Conservation (phyloP, 169 alveolate species). For the Eimeria tenella region DNA sequence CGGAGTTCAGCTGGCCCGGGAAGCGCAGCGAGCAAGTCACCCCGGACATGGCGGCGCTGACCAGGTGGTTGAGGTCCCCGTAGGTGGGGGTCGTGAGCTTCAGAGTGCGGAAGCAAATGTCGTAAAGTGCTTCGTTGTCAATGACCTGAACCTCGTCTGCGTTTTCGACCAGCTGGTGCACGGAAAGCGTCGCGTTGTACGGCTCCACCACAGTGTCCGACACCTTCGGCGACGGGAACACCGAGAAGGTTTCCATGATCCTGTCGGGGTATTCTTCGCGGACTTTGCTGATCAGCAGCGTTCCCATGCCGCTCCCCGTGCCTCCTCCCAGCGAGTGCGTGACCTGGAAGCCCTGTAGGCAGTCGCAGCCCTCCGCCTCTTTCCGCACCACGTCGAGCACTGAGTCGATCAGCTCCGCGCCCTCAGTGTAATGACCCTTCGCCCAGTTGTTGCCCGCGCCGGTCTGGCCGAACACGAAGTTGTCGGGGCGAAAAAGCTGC, state of each 20-base stretch:
- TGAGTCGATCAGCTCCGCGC: conserved; percentile 98
- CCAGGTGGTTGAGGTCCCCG: conserved; percentile 98
- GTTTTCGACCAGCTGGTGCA: conserved; percentile 98
- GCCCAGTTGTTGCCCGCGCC: conserved; percentile 99
- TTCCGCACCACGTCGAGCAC: conserved; percentile 99
- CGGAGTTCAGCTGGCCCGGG: conserved; percentile 98
- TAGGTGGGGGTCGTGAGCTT: conserved; percentile 91
- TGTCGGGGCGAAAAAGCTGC: conserved; percentile 98
- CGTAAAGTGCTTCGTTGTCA: conserved; percentile 99
- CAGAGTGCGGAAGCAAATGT: conserved; percentile 99
- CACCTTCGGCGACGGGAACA: conserved; percentile 99
- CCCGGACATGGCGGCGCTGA: conserved; percentile 99
- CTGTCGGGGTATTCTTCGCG: conserved; percentile 99
- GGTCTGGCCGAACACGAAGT: conserved; percentile 98
- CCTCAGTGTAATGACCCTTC: conserved; percentile 99
- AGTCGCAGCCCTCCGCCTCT: conserved; percentile 99
- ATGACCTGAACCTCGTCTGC: conserved; percentile 97
- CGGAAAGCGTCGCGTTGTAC: conserved; percentile 98
- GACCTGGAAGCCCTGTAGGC: conserved; percentile 97
- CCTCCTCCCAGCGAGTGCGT: conserved; percentile 99
- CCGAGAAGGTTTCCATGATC: conserved; percentile 98
- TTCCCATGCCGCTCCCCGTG: conserved; percentile 99
- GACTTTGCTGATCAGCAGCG: conserved; percentile 96
- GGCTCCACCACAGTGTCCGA: conserved; percentile 99
- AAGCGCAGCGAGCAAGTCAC: conserved; percentile 98